These are phyloP conservation scores for Dichotomopilus funicola DNA, from an alignment of 2,329 filamentous ascomycete species.

Conservation along the genomic window DNA sequence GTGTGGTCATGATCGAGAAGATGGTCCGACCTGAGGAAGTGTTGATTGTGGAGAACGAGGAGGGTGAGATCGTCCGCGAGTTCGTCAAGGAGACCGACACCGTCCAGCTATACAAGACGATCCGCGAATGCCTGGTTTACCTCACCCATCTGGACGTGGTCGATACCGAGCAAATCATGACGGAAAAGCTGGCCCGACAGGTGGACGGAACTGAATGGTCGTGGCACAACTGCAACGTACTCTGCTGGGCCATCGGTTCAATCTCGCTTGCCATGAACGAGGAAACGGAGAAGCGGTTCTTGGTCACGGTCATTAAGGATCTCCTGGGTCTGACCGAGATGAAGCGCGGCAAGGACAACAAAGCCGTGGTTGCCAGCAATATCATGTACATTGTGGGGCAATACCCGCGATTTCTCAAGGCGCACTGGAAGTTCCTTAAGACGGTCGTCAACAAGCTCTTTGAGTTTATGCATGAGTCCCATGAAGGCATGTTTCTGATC, in stretches of 20 bases:
- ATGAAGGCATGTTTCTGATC: conserved; percentile 62
- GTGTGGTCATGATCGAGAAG: conserved; percentile 99
- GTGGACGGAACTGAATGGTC: conserved; percentile 97
- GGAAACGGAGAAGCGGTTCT: conserved; percentile 95
- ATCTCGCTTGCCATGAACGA: conserved; percentile 99
- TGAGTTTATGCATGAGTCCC: conserved; percentile 99
- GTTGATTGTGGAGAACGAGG: conserved; percentile 97
- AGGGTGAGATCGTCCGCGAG: conserved; percentile 96
- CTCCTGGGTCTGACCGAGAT: conserved; percentile 94
- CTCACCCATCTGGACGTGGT: conserved; percentile 95
- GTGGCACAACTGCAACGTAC: conserved; percentile 98
- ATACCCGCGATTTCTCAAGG: conserved; percentile 96
- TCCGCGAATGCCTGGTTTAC: conserved; percentile 92
- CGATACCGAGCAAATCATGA: conserved; percentile 98
- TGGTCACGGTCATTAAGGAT: conserved; percentile 98
- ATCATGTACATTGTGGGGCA: conserved; percentile 99
- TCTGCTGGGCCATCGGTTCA: conserved; percentile 98
- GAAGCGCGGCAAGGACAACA: conserved; percentile 99
- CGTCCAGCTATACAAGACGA: conserved; percentile 98
- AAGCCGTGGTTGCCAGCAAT: conserved; percentile 96
- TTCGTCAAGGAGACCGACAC: conserved; percentile 99
- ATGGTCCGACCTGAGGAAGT: conserved; percentile 99
- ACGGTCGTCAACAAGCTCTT: conserved; percentile 99
- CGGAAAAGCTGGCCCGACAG: conserved; percentile 90
- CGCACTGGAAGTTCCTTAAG: conserved; percentile 99